A percentile compares a stretch with the other conserved stretches of the same genome.
Conservation (phyloP, 208 protist species). For the Crithidia mellificae region DNA sequence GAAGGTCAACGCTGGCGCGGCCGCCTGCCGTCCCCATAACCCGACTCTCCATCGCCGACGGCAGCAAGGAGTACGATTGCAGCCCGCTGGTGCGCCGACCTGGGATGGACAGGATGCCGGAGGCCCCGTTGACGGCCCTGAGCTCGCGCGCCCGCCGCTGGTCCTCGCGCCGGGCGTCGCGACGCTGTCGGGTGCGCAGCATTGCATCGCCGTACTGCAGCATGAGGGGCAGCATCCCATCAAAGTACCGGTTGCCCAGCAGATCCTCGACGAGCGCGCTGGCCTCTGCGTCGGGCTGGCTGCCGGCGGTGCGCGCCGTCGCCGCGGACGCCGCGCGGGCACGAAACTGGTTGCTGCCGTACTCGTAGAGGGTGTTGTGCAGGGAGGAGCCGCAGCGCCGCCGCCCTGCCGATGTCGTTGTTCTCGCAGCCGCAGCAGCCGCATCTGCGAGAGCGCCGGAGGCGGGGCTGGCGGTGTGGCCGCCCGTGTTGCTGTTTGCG, state of each 20-base stretch:
- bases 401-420: background rate
- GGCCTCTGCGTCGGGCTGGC: background rate
- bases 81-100: background rate
- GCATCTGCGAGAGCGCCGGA: no score
- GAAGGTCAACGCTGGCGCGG: background rate
- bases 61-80: background rate
- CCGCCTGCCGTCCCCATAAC: background rate
- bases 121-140: background rate
- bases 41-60: background rate
- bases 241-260: conserved; percentile 5
- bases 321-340: background rate
- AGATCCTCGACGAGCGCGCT: background rate
- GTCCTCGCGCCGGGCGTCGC: background rate
- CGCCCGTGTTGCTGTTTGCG: no score
- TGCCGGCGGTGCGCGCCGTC: background rate
- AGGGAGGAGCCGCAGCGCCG: background rate
- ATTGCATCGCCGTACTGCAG: conserved; percentile 16
- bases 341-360: background rate
- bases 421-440: background rate
- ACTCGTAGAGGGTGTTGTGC: background rate
- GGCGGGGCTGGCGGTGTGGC: no score
- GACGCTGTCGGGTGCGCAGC: conserved; percentile 1
- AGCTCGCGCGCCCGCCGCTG: background rate
- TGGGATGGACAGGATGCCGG: background rate
- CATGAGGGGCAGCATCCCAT: conserved; percentile 14